Conservation (phyloP, 306 rosid species). For the Quercus aquifolioides region DNA sequence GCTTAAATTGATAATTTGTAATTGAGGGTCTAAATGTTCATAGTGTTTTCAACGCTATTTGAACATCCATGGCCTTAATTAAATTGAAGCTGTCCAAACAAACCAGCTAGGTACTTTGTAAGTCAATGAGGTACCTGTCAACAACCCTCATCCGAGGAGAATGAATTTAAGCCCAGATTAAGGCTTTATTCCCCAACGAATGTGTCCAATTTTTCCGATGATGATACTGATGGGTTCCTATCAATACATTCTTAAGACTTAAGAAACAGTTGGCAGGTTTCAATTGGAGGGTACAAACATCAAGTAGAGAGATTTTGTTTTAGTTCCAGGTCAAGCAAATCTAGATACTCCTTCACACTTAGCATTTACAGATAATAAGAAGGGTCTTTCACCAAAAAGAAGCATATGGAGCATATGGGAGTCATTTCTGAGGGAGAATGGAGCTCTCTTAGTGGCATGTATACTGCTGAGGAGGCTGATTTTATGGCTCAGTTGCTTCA, state of each 20-base stretch:
- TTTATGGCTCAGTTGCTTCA: conserved; percentile 40
- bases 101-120: neutral
- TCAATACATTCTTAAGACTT: neutral
- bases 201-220: neutral
- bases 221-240: neutral
- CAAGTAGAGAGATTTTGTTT: neutral
- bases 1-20: too few species aligned
- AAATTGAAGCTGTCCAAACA: neutral
- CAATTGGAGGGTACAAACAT: neutral
- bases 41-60: too few species aligned
- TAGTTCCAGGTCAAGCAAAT: neutral
- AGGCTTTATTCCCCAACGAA: neutral
- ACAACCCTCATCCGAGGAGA: neutral
- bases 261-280: neutral
- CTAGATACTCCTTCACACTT: neutral
- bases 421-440: conserved; percentile 33
- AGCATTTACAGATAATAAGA: neutral
- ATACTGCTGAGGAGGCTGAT: conserved; percentile 37
- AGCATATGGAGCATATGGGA: conserved; percentile 36
- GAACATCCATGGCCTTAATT: neutral
- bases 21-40: too few species aligned
- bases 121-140: neutral
- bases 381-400: too few species aligned
- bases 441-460: conserved; percentile 36
- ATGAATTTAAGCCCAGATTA: neutral